Evolutionary conservation across 2,329 filamentous ascomycete species (phyloP).

Genomic region (Ascochyta clinopodiicola): DNA sequence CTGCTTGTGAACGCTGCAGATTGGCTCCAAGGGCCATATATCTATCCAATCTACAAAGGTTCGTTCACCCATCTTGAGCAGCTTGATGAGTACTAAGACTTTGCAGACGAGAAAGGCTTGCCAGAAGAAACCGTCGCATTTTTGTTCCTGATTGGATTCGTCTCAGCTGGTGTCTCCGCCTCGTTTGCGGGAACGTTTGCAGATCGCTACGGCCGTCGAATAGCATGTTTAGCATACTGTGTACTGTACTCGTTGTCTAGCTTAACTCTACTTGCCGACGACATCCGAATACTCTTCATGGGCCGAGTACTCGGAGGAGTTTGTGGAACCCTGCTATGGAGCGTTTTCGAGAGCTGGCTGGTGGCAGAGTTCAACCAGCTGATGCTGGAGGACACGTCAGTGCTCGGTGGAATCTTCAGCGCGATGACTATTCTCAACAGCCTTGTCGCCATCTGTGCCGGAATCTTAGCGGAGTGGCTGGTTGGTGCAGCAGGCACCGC

Average conservation of each 20-base stretch:
- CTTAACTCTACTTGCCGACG: conserved; percentile 57
- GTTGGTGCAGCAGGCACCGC: conserved; percentile 57
- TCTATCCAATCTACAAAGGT: conserved; percentile 61
- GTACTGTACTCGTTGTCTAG: conserved; percentile 61
- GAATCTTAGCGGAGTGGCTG: conserved; percentile 60
- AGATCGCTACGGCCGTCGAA: conserved; percentile 59
- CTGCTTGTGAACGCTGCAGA: conserved; percentile 54
- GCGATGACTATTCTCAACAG: conserved; percentile 59
- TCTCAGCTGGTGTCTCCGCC: conserved; percentile 58
- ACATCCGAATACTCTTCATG: conserved; percentile 56
- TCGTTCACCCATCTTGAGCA: neutral
- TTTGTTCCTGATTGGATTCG: conserved; percentile 52
- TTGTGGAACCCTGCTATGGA: conserved; percentile 64
- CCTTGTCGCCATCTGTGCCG: conserved; percentile 60
- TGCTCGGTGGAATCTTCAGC: conserved; percentile 60
- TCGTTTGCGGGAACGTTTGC: conserved; percentile 58
- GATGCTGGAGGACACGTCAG: conserved; percentile 52
- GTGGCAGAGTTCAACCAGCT: conserved; percentile 62
- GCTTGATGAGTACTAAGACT: conserved; percentile 7
- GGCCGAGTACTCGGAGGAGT: conserved; percentile 63
- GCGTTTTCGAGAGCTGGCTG: conserved; percentile 68
- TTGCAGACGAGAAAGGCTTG: conserved; percentile 53
- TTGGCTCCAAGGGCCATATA: conserved; percentile 59
- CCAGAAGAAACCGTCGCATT: conserved; percentile 54
- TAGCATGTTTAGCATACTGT: conserved; percentile 64